Percentiles rank a stretch among this genome's conserved stretches.
phyloP scores from a whole-genome alignment of 352 stramenopile genomes.

The Phytophthora macrochlamydospora region DNA sequence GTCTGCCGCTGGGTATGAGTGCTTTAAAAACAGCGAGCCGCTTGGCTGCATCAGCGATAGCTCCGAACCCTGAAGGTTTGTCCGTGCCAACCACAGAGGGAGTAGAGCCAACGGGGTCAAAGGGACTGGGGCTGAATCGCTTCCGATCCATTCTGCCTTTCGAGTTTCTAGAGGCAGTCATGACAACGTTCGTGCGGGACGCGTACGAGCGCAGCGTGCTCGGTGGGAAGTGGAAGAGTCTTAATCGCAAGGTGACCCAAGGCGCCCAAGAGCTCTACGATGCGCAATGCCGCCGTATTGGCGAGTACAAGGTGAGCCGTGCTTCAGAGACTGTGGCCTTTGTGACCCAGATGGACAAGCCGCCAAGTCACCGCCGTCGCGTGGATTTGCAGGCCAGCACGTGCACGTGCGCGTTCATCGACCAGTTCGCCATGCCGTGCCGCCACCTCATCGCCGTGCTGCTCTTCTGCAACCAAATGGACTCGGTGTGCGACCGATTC shows the following conservation, averaged over 20 bases:
- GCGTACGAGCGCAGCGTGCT: constrained; percentile 44
- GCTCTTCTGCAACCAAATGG: constrained; percentile 58
- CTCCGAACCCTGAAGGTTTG: background rate
- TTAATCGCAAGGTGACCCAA: constrained; percentile 48
- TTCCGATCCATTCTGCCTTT: constrained; percentile 48
- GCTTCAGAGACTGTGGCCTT: constrained; percentile 60
- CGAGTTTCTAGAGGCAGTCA: constrained; percentile 49
- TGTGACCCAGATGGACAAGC: constrained; percentile 51
- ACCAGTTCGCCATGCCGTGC: constrained; percentile 61
- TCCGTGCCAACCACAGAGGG: too few relatives aligned
- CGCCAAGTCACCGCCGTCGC: constrained; percentile 32
- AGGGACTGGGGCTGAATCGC: constrained; percentile 15
- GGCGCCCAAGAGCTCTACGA: constrained; percentile 60
- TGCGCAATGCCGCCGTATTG: constrained; percentile 45
- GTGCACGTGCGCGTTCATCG: constrained; percentile 63
- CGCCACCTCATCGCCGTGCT: constrained; percentile 64
- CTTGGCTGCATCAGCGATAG: constrained; percentile 14
- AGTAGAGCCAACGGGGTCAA: background rate
- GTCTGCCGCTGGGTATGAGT: constrained; percentile 11
- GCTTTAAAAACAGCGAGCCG: background rate
- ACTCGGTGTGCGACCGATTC: constrained; percentile 49
- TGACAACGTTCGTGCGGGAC: constrained; percentile 49
- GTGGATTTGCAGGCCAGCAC: constrained; percentile 51
- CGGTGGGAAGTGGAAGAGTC: constrained; percentile 43
- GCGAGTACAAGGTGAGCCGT: constrained; percentile 57